Base-by-base conservation (phyloP, 305 asterid species). In the Ajuga reptans region DNA sequence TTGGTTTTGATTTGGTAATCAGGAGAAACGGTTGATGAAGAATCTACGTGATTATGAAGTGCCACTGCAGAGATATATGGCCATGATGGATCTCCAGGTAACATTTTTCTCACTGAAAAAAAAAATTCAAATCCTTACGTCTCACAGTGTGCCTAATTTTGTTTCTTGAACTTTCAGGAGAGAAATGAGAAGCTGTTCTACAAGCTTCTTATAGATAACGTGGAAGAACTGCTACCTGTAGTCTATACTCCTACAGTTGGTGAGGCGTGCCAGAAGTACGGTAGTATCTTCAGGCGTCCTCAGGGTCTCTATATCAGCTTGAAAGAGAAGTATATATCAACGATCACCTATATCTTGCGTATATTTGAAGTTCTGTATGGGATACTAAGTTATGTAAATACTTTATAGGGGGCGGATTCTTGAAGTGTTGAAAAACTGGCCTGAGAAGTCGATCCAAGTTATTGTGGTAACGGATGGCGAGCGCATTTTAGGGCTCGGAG, bases 11-110 rank as follows among this genome's bases (percentile, higher is more conserved):
- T 49, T 56, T 67, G 56, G 17, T 37, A 36, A 61, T 52, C 82
- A 90, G 98, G 97, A 86, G 84, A 85, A 82, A 72, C 86, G 80
- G 75, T 8, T 83, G 86, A 85, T 92, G 95, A 84, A 84, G 47
- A 82, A 41, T 73, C 81, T 90, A 52, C 97, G 98, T 29, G 84
- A 86, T 54, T 92, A 87, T 80, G 64, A 77, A 66, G 94, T 90
- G 55, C 98, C 97, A 10, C 51, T 92, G 84, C 98, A 92, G 75
- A 84, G 83, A 76, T 92, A 92, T 66, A 83, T 87, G 87, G 96
- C 98, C 67, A 88, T 92, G 98, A 90, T 88, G 96, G 98, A 90
- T 78, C 98, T 92, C 72, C 97, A 92, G 95, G 98, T 92, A 83
- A 57, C 49, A 72, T 62, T 51, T 52, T 24, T 11, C 24, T 24